A percentile compares a stretch with the other conserved stretches of the same genome.
phyloP scores from a whole-genome alignment of 768 basidiomycete genomes.

The Mycena amicta region DNA sequence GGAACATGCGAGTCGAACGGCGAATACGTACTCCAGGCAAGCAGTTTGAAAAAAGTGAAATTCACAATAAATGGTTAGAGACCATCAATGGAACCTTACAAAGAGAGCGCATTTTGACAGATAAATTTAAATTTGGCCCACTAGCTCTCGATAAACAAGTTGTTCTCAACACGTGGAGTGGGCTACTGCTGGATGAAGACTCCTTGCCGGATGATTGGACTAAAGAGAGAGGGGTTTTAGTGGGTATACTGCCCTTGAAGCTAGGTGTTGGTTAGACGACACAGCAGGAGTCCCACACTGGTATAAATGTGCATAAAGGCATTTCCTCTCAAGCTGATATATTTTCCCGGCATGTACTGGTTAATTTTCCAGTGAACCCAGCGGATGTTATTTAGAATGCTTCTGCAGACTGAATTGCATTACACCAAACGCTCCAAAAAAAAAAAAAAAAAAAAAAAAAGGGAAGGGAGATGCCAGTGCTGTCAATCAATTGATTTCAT shows the following conservation, averaged over 20 bases:
- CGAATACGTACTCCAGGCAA: background rate
- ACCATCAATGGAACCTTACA: background rate
- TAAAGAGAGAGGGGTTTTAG: background rate
- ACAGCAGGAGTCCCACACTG: slow-evolving; percentile 2
- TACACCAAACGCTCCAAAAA: background rate
- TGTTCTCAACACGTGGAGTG: background rate
- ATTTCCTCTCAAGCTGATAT: background rate
- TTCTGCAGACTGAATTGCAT: background rate
- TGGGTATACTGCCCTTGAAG: background rate
- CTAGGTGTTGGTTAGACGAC: background rate
- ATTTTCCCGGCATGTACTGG: background rate
- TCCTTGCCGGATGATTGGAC: background rate
- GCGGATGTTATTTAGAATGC: background rate
- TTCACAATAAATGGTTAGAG: slow-evolving; percentile 5
- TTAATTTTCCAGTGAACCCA: background rate
- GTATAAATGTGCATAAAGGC: background rate
- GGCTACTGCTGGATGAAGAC: background rate
- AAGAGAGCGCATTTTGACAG: background rate
- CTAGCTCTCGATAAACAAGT: background rate
- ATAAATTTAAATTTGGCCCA: slow-evolving; percentile 1
- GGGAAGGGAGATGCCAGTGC: too few relatives aligned
- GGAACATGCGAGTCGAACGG: background rate
- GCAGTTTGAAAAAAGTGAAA: background rate
- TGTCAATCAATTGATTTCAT: slow-evolving; percentile 4
- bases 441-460: too few relatives aligned